Conservation (phyloP, 768 basidiomycete species). For the Polyporus arcularius region DNA sequence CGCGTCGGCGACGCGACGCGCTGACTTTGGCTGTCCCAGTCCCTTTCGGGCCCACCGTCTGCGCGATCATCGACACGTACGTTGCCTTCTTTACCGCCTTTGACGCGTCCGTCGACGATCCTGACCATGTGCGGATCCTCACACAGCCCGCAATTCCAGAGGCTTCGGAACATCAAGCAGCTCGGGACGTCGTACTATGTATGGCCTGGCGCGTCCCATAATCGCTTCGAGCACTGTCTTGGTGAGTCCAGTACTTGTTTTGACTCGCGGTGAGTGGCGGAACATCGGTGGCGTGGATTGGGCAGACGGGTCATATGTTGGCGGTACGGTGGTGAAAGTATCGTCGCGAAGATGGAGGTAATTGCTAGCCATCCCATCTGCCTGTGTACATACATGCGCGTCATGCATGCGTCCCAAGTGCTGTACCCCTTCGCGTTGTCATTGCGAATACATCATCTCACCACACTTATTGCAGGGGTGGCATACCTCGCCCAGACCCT, state of each 20-base stretch:
- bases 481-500: constrained; percentile 71
- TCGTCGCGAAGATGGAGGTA: too few relatives aligned
- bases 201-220: constrained; percentile 79
- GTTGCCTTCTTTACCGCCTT: constrained; percentile 44
- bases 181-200: constrained; percentile 76
- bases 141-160: constrained; percentile 70
- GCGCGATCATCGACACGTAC: constrained; percentile 70
- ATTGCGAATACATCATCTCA: background rate
- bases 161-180: constrained; percentile 76
- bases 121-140: background rate
- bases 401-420: background rate
- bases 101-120: too few relatives aligned
- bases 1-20: background rate
- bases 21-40: constrained; percentile 20
- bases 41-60: constrained; percentile 38
- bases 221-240: constrained; percentile 82
- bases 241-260: constrained; percentile 42
- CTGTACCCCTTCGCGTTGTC: background rate
- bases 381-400: background rate
- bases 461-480: constrained; percentile 53
- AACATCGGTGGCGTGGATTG: too few relatives aligned
- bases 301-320: too few relatives aligned
- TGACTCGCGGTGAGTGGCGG: background rate
- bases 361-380: too few relatives aligned
- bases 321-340: too few relatives aligned